These are phyloP conservation scores for Rhodamnia argentea DNA, from an alignment of 345 rosid genomes.

Conservation along the genomic window DNA sequence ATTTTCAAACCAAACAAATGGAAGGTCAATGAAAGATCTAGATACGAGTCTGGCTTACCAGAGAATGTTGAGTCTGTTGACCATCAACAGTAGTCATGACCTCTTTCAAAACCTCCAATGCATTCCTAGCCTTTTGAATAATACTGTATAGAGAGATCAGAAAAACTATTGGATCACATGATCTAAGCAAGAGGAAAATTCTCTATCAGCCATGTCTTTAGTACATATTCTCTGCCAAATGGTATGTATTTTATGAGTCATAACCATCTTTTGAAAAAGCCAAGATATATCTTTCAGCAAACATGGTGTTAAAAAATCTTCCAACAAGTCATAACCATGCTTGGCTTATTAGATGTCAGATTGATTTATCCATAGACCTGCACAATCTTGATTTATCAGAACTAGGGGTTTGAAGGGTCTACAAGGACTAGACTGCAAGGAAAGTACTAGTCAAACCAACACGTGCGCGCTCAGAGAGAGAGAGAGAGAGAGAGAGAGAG, in stretches of 20 bases:
- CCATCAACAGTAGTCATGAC: conserved; percentile 80
- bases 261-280: neutral
- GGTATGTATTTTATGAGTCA: neutral
- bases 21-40: neutral
- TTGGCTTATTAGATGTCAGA: neutral
- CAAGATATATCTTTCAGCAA: neutral
- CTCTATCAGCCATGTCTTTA: neutral
- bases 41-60: conserved; percentile 30
- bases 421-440: neutral
- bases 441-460: neutral
- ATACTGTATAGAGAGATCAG: conserved; percentile 34
- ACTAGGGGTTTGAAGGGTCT: neutral
- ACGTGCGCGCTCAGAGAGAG: neutral
- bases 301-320: neutral
- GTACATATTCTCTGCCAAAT: neutral
- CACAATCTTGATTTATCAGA: neutral
- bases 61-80: conserved; percentile 41
- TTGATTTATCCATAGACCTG: neutral
- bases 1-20: neutral
- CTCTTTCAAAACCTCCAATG: conserved; percentile 75
- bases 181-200: neutral
- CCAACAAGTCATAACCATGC: neutral
- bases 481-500: neutral
- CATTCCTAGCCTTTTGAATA: conserved; percentile 83
- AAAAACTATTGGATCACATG: neutral